Evolutionary conservation across 1,284 basidiomycete species (phyloP).

Genomic region (Ustilago trichophora): DNA sequence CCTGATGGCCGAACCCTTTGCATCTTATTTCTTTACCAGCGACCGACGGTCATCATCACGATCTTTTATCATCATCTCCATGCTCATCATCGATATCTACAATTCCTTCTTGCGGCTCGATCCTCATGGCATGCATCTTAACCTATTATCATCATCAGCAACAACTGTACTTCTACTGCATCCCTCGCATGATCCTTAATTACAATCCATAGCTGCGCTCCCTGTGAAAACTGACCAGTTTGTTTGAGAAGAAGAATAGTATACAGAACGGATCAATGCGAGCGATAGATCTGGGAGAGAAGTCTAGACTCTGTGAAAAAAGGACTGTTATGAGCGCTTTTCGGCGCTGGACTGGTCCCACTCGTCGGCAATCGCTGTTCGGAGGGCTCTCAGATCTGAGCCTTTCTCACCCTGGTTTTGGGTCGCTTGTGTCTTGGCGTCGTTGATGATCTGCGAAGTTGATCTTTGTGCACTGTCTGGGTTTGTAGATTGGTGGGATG

Average conservation of each 20-base stretch:
- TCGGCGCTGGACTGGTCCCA: slow-evolving; percentile 22
- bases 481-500: slow-evolving; percentile 10
- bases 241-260: background rate
- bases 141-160: slow-evolving; percentile 7
- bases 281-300: no score
- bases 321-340: slow-evolving; percentile 2
- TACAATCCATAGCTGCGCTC: background rate
- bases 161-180: slow-evolving; percentile 41
- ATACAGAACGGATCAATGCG: background rate
- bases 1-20: background rate
- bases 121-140: background rate
- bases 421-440: slow-evolving; percentile 15
- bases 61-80: no score
- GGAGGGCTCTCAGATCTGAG: slow-evolving; percentile 22
- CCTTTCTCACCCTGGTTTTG: slow-evolving; percentile 19
- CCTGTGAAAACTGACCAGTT: no score
- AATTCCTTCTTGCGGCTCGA: background rate
- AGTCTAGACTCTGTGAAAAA: no score
- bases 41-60: no score
- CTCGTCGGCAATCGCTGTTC: slow-evolving; percentile 35
- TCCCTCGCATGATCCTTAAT: background rate
- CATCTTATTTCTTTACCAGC: background rate
- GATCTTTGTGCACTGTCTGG: slow-evolving; percentile 2
- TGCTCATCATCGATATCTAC: background rate
- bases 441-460: slow-evolving; percentile 17